Conservation (phyloP, 2,329 filamentous ascomycete genomes). For the Reticulascus tulasneorum region DNA sequence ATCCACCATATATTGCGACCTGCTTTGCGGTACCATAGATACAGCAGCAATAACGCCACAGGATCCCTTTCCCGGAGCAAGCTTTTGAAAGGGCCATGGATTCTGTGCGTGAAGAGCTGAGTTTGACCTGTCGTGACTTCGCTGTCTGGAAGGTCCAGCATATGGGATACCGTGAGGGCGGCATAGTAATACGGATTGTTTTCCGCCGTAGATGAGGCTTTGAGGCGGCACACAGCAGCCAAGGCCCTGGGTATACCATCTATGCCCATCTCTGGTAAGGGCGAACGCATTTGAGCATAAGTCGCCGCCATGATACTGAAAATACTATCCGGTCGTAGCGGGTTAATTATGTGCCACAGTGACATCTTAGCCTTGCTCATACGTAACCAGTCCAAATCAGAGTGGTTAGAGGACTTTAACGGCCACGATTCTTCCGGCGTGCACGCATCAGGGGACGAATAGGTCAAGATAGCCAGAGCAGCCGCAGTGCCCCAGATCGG, state of each 20-base stretch:
- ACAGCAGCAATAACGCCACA: slow-evolving; percentile 33
- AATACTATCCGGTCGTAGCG: slow-evolving; percentile 29
- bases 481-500: slow-evolving; percentile 44
- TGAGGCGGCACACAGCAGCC: slow-evolving; percentile 19
- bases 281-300: slow-evolving; percentile 31
- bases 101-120: slow-evolving; percentile 28
- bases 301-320: slow-evolving; percentile 27
- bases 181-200: slow-evolving; percentile 33
- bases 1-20: slow-evolving; percentile 40
- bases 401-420: slow-evolving; percentile 16
- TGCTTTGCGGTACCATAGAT: slow-evolving; percentile 38
- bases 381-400: slow-evolving; percentile 30
- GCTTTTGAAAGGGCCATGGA: slow-evolving; percentile 27
- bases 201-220: slow-evolving; percentile 25
- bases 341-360: slow-evolving; percentile 28
- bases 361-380: slow-evolving; percentile 32
- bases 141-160: slow-evolving; percentile 23
- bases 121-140: slow-evolving; percentile 24
- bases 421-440: slow-evolving; percentile 29
- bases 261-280: slow-evolving; percentile 23
- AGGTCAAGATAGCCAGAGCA: slow-evolving; percentile 33
- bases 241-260: slow-evolving; percentile 20
- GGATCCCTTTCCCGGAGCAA: slow-evolving; percentile 30
- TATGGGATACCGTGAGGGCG: slow-evolving; percentile 29
- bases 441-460: slow-evolving; percentile 33